Percentiles rank a stretch among this genome's conserved stretches.
Conservation (phyloP, 1,139 yeast species). For the Candida tunisiensis region DNA sequence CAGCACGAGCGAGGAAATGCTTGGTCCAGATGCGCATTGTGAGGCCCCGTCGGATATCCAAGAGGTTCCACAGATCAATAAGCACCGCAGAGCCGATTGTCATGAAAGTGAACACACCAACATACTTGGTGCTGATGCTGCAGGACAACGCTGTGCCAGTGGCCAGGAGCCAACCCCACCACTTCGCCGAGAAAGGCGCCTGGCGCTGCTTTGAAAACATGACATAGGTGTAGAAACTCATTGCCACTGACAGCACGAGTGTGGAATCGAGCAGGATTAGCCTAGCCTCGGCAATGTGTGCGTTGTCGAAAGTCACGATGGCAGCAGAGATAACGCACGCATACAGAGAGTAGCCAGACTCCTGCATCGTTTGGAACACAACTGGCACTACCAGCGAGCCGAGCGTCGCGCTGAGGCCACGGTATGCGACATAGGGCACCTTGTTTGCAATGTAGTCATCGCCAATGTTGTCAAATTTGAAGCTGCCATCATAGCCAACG, state of each 20-base stretch:
- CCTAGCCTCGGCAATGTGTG: conserved; percentile 83
- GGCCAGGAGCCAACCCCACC: conserved; percentile 80
- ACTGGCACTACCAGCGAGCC: conserved; percentile 76
- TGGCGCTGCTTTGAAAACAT: conserved; percentile 60
- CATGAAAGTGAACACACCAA: conserved; percentile 80
- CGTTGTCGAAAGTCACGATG: conserved; percentile 75
- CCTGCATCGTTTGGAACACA: conserved; percentile 67
- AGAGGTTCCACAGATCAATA: conserved; percentile 72
- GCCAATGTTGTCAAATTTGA: conserved; percentile 85
- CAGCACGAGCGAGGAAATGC: conserved; percentile 66
- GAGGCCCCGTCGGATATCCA: conserved; percentile 59
- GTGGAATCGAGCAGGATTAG: conserved; percentile 86
- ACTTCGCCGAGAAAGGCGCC: conserved; percentile 42
- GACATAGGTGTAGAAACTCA: conserved; percentile 62
- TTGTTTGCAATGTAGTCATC: conserved; percentile 57
- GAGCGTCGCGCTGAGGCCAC: conserved; percentile 65
- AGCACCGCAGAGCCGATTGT: conserved; percentile 77
- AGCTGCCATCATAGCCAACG: conserved; percentile 75
- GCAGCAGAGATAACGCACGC: conserved; percentile 73
- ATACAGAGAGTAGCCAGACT: conserved; percentile 60
- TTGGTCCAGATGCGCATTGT: conserved; percentile 37
- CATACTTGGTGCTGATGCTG: conserved; percentile 86
- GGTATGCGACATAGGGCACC: conserved; percentile 81
- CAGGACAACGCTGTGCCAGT: conserved; percentile 82
- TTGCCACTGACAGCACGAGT: conserved; percentile 63